Percentiles rank a stretch among this genome's conserved stretches.
These are phyloP conservation scores for Daldinia concentrica DNA, from an alignment of 495 filamentous ascomycete species.

Conservation along the genomic window DNA sequence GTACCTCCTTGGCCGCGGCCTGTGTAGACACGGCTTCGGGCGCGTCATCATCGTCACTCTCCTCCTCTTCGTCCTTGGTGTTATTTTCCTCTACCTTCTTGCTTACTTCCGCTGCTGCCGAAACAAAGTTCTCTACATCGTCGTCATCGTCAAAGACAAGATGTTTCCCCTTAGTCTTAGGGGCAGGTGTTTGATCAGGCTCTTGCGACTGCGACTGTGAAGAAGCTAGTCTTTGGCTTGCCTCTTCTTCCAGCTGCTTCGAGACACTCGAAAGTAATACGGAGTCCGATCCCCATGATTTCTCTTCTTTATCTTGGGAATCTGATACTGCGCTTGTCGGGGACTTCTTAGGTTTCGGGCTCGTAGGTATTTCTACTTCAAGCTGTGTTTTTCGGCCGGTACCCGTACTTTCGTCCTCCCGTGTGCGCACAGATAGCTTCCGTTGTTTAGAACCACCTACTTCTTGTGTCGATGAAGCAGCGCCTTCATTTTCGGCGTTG, in stretches of 20 bases:
- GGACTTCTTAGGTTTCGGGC: constrained; percentile 13
- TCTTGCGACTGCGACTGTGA: constrained; percentile 33
- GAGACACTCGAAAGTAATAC: constrained; percentile 39
- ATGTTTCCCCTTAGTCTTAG: constrained; percentile 41
- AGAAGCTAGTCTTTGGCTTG: constrained; percentile 35
- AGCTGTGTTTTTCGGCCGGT: constrained; percentile 26
- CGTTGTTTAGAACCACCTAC: constrained; percentile 21
- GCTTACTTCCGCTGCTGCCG: constrained; percentile 26
- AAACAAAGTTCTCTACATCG: constrained; percentile 47
- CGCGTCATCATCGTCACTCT: constrained; percentile 54
- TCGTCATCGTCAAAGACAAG: constrained; percentile 48
- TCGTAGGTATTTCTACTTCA: constrained; percentile 43
- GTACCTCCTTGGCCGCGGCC: constrained; percentile 46
- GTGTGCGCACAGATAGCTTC: constrained; percentile 38
- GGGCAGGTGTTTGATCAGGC: constrained; percentile 22
- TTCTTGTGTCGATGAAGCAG: not conserved
- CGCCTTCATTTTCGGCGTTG: not conserved
- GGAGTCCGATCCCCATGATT: constrained; percentile 6
- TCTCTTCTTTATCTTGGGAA: constrained; percentile 29
- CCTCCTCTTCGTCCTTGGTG: constrained; percentile 42
- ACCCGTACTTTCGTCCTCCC: constrained; percentile 33
- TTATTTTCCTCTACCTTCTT: constrained; percentile 16
- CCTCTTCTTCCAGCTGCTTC: constrained; percentile 45
- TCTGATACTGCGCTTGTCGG: constrained; percentile 18
- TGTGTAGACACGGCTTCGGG: constrained; percentile 58